A percentile compares a stretch with the other conserved stretches of the same genome.
phyloP scores from a whole-genome alignment of 495 filamentous ascomycete species.

The Podospora tetraspora region DNA sequence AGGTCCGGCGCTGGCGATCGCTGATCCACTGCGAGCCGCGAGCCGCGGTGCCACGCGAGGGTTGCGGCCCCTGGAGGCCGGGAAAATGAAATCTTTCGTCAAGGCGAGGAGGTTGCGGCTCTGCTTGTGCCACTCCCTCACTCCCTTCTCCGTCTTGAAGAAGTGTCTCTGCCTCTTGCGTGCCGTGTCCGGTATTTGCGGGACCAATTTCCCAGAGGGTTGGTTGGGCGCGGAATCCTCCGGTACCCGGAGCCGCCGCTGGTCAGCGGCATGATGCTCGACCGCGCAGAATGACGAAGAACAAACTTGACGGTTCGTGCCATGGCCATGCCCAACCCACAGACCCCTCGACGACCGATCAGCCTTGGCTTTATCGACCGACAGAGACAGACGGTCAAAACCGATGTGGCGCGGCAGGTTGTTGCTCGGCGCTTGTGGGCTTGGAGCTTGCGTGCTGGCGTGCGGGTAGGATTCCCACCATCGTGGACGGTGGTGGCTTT shows the following conservation, averaged over 20 bases:
- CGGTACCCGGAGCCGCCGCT: background rate
- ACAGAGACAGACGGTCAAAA: background rate
- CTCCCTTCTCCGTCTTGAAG: background rate
- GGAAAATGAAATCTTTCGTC: too few relatives aligned
- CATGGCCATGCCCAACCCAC: background rate
- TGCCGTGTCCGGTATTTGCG: background rate
- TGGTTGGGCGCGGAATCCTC: background rate
- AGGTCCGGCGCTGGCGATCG: background rate
- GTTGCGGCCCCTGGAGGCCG: too few relatives aligned
- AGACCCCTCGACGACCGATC: background rate
- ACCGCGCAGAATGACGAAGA: background rate
- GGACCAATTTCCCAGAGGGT: background rate
- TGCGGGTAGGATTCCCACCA: background rate
- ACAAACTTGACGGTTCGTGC: background rate
- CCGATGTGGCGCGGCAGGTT: background rate
- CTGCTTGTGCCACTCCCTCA: background rate
- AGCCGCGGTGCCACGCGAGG: too few relatives aligned
- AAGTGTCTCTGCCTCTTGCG: background rate
- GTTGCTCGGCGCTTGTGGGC: background rate
- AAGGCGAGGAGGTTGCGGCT: background rate
- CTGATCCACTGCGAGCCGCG: background rate
- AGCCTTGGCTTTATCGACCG: background rate
- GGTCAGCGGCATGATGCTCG: background rate
- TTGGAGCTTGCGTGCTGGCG: background rate
- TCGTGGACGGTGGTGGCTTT: background rate